These are phyloP conservation scores for Aethionema arabicum DNA, from an alignment of 345 rosid species.

Conservation along the genomic window DNA sequence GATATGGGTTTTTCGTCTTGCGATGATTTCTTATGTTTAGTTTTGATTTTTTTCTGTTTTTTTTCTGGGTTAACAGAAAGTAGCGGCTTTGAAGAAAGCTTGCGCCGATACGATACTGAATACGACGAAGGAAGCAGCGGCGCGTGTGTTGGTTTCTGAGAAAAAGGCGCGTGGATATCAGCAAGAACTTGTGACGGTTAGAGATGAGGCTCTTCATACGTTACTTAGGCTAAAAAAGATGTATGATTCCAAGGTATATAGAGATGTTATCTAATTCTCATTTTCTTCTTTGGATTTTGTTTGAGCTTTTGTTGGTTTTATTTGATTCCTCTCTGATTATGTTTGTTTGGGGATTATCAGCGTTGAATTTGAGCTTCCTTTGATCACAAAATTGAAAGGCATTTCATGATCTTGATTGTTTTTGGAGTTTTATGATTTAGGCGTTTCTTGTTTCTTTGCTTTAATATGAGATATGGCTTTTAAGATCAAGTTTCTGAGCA, in stretches of 20 bases:
- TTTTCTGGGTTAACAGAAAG: slow-evolving; percentile 44
- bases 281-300: neutral
- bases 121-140: slow-evolving; percentile 90
- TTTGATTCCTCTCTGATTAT: slow-evolving; percentile 10
- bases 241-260: slow-evolving; percentile 73
- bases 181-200: slow-evolving; percentile 63
- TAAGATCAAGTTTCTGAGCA: neutral
- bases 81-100: slow-evolving; percentile 85
- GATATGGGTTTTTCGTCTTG: slow-evolving; percentile 13
- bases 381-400: neutral
- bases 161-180: slow-evolving; percentile 65
- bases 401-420: neutral
- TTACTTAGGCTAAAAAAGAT: slow-evolving; percentile 76
- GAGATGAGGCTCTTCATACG: slow-evolving; percentile 70
- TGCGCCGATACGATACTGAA: slow-evolving; percentile 87
- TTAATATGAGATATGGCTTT: neutral
- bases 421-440: slow-evolving; percentile 16
- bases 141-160: slow-evolving; percentile 76
- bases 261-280: neutral
- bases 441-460: slow-evolving; percentile 4
- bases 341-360: neutral
- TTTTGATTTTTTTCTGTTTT: slow-evolving; percentile 16
- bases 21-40: slow-evolving; percentile 24
- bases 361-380: neutral
- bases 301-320: neutral